These are phyloP conservation scores for Zanthoxylum bungeanum DNA, from an alignment of 345 rosid species.

Conservation along the genomic window DNA sequence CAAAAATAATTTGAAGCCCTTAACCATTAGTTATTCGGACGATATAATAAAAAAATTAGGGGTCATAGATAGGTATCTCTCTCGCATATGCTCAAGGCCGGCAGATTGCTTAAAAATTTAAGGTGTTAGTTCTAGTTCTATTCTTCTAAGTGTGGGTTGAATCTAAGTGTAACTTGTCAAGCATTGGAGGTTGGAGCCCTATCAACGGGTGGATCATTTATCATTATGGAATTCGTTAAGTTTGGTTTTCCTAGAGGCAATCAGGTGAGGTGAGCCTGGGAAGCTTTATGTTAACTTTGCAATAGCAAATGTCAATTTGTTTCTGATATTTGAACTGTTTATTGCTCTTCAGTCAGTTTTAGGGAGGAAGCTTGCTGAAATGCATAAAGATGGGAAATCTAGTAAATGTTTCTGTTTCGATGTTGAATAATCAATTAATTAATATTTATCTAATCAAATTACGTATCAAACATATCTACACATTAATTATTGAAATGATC, in stretches of 20 bases:
- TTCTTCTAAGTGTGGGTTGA: no score
- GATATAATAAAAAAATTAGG: no score
- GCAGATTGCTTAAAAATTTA: no score
- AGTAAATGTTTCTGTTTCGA: slow-evolving; percentile 83
- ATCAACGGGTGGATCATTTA: slow-evolving; percentile 78
- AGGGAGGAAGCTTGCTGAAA: slow-evolving; percentile 90
- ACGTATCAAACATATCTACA: no score
- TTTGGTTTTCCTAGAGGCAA: slow-evolving; percentile 73
- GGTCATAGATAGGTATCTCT: no score
- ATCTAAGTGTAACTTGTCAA: slow-evolving; percentile 10
- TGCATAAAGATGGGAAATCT: slow-evolving; percentile 89
- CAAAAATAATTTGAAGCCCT: no score
- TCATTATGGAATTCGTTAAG: slow-evolving; percentile 85
- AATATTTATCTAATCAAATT: no score
- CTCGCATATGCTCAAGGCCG: no score
- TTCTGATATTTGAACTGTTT: slow-evolving; percentile 16
- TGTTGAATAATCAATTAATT: no score
- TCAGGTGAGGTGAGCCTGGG: slow-evolving; percentile 65
- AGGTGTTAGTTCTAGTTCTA: no score
- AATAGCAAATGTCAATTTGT: slow-evolving; percentile 2
- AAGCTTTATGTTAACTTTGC: slow-evolving; percentile 3
- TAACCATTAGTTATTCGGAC: no score
- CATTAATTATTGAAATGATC: no score
- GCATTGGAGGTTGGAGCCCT: slow-evolving; percentile 63
- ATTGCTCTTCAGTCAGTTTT: slow-evolving; percentile 52